Evolutionary conservation across 345 rosid species (phyloP).

Genomic region (Aquilaria yunnanensis): DNA sequence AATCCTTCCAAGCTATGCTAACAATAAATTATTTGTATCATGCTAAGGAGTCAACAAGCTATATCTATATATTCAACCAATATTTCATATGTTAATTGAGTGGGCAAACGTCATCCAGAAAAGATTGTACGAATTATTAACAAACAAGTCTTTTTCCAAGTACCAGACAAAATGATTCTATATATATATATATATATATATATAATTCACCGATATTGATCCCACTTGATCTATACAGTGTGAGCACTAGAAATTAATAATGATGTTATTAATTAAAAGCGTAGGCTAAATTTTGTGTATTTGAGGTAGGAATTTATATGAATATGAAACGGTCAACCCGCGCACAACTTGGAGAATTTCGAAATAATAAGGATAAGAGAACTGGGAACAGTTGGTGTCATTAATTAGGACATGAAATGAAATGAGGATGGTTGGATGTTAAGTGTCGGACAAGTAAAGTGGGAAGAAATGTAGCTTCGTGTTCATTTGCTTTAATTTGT

Average conservation of each 20-base stretch:
- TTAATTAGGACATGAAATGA: too few species aligned
- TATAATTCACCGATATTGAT: constrained; percentile 10
- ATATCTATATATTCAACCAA: constrained; percentile 3
- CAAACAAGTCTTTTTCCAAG: not conserved
- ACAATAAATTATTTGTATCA: too few species aligned
- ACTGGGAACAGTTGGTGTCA: too few species aligned
- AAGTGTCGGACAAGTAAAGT: not conserved
- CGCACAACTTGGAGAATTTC: too few species aligned
- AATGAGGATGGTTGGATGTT: too few species aligned
- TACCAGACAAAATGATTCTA: constrained; percentile 13
- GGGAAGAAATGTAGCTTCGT: constrained; percentile 13
- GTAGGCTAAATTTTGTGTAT: too few species aligned
- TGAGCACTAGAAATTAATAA: constrained; percentile 1
- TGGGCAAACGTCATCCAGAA: constrained; percentile 7
- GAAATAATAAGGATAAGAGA: too few species aligned
- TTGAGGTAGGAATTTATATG: not conserved
- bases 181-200: not conserved
- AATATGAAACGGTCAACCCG: not conserved
- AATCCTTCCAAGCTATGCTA: too few species aligned
- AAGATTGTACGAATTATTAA: not conserved
- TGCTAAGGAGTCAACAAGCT: too few species aligned
- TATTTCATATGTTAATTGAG: constrained; percentile 12
- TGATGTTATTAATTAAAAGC: constrained; percentile 6
- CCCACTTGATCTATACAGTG: constrained; percentile 8
- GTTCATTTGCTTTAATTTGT: not conserved